Base-by-base conservation (phyloP, 331 rosid species). In the Cydonia oblonga region DNA sequence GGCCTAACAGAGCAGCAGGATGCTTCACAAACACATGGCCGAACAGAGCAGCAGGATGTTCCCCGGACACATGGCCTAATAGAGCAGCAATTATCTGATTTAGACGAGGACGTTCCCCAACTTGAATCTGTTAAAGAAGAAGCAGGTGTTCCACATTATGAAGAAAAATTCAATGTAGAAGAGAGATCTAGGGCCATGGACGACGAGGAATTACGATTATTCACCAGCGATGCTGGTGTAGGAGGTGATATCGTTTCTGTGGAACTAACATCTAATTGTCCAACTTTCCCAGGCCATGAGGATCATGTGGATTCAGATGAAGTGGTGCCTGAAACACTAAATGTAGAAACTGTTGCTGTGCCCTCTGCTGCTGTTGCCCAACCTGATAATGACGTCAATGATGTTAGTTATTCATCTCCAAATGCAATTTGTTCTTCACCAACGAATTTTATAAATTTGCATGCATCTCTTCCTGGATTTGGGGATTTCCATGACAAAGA, bases 121-220 rank as follows among this genome's bases (percentile, higher is more conserved):
- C 70, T 72, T 61, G 86, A 73, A 78, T 84, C 72, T n/a, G 82
- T 61, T 74, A 80, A 69, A 15, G 70, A 68, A 63, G 89, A 72
- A 63, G 67, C 40, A 46, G 83, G 44, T 71, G 35, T 64, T 79
- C 25, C 70, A 58, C 68, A 42, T 79, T 64, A 65, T 67, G 72
- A 74, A 19, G 78, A 62, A 66, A 81, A 71, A 38, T 71, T 67
- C 61, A 60, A 71, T 74, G 28, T 64, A 8, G 81, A 81, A 74
- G 91, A 78, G 81, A 73, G 44, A 30, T 76, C 70, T 22, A 75
- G 76, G 68, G 72, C 80, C 72, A 25, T 44, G 69, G 73, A 79
- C 64, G 64, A 64, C 53, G 76, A 78, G 65, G 89, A 82, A 84
- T 71, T 64, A 30, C 71, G 52, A 69, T 75, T 28, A 69, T 79